Evolutionary conservation across 805 yeast genomes (phyloP).

Genomic region (Ogataea chonburiensis): DNA sequence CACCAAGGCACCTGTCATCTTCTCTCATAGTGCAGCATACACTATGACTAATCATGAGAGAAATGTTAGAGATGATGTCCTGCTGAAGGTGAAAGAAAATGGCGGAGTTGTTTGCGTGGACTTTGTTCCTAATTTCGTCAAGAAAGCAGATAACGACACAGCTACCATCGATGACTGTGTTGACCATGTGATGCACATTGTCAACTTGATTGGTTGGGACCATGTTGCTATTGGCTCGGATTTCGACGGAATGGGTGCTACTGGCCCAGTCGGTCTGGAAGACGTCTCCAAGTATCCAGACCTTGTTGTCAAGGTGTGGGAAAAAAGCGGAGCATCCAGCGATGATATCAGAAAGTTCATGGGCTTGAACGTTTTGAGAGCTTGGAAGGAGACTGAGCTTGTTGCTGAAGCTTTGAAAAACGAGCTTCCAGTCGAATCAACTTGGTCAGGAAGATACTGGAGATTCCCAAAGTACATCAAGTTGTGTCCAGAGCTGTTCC

Average conservation of each 20-base stretch:
- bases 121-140: constrained; percentile 44
- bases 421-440: constrained; percentile 8
- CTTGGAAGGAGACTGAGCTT: constrained; percentile 43
- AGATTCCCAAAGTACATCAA: constrained; percentile 9
- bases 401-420: constrained; percentile 21
- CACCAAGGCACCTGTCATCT: constrained; percentile 47
- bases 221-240: constrained; percentile 53
- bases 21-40: constrained; percentile 49
- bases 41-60: constrained; percentile 41
- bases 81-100: constrained; percentile 38
- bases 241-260: constrained; percentile 47
- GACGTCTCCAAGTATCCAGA: constrained; percentile 57
- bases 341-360: constrained; percentile 42
- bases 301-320: constrained; percentile 39
- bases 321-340: constrained; percentile 38
- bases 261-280: constrained; percentile 48
- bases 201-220: constrained; percentile 48
- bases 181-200: constrained; percentile 43
- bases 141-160: constrained; percentile 17
- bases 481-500: constrained; percentile 9
- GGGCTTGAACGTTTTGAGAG: constrained; percentile 46
- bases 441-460: constrained; percentile 10
- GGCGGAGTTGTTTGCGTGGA: constrained; percentile 50
- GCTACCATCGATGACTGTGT: constrained; percentile 49
- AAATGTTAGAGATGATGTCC: constrained; percentile 49